These are phyloP conservation scores for Phyllosticta citriasiana DNA, from an alignment of 2,329 filamentous ascomycete species.

Conservation along the genomic window DNA sequence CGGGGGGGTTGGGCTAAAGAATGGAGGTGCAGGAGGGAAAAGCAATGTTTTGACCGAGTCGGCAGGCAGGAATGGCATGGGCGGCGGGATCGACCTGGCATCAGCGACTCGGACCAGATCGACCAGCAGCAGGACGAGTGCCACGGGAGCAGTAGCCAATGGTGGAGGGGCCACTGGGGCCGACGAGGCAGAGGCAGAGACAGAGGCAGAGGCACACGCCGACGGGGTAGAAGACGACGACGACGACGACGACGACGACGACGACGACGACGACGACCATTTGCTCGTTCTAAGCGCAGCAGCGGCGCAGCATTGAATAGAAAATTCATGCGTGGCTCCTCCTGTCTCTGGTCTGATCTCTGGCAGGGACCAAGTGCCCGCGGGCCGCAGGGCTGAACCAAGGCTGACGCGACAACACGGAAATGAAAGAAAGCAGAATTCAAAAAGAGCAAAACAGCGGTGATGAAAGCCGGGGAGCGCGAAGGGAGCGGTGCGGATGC, in stretches of 20 bases:
- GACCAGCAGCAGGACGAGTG: slow-evolving; percentile 4
- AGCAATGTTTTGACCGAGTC: neutral
- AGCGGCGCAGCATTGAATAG: neutral
- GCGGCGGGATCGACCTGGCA: slow-evolving; percentile 6
- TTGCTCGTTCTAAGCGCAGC: neutral
- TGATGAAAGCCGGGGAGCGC: neutral
- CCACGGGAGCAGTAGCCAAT: neutral
- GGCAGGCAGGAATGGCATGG: neutral
- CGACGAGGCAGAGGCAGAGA: neutral
- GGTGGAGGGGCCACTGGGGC: neutral
- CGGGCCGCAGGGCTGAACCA: neutral
- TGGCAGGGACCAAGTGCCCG: neutral
- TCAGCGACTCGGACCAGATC: neutral
- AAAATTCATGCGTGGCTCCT: neutral
- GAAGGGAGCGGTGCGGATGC: neutral
- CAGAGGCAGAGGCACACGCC: neutral
- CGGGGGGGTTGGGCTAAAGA: slow-evolving; percentile 16
- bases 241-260: neutral
- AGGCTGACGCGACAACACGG: neutral
- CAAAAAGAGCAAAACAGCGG: neutral
- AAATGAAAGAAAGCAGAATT: no score
- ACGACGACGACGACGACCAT: no score
- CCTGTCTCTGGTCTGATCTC: neutral
- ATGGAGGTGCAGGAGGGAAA: slow-evolving; percentile 21
- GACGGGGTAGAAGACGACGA: neutral